These are phyloP conservation scores for Penicillium vulpinum DNA, from an alignment of 2,329 filamentous ascomycete species.

Conservation along the genomic window DNA sequence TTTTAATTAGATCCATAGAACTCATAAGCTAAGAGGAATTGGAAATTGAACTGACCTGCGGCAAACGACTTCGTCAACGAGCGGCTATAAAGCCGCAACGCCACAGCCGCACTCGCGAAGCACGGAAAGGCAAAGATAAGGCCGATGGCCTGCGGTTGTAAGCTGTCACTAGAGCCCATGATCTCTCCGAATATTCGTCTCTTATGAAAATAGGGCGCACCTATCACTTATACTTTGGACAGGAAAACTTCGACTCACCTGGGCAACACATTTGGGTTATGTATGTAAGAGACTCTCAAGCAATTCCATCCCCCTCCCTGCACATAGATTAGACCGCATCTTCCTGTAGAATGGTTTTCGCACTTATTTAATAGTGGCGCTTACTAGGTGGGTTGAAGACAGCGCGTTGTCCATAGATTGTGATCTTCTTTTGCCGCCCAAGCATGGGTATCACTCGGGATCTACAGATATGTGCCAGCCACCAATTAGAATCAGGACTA, in stretches of 20 bases:
- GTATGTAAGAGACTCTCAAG: background rate
- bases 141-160: conserved; percentile 18
- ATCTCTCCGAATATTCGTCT: background rate
- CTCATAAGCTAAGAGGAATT: background rate
- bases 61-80: conserved; percentile 16
- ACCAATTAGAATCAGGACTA: no score
- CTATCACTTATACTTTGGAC: background rate
- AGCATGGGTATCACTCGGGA: no score
- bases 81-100: conserved; percentile 18
- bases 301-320: background rate
- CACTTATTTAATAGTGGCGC: no score
- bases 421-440: no score
- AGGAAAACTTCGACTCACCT: background rate
- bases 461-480: no score
- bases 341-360: background rate
- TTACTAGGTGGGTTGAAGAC: no score
- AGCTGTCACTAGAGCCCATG: conserved; percentile 9
- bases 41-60: conserved; percentile 7
- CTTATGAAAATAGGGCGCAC: background rate
- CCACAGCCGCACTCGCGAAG: conserved; percentile 17
- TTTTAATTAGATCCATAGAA: background rate
- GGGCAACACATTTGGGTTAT: background rate
- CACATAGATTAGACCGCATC: background rate
- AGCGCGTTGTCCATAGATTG: no score
- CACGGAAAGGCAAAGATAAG: conserved; percentile 19